phyloP scores from a whole-genome alignment of 257 asterid species.

The Ballota nigra region DNA sequence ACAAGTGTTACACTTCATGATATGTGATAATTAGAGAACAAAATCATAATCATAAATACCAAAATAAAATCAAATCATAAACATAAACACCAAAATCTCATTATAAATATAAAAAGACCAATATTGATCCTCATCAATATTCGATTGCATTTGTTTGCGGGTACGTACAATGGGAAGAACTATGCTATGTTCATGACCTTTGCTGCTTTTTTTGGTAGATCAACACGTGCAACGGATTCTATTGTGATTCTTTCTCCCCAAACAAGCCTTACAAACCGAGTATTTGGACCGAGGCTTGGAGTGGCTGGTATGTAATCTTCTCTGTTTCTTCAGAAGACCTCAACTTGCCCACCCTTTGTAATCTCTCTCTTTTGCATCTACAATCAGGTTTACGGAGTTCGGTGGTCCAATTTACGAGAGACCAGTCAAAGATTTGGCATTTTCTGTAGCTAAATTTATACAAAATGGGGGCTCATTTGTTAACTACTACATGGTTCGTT shows the following conservation, averaged over 20 bases:
- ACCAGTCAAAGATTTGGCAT: slow-evolving; percentile 94
- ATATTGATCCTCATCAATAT: too few species aligned
- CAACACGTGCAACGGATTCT: slow-evolving; percentile 94
- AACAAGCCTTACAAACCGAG: slow-evolving; percentile 90
- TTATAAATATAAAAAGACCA: too few species aligned
- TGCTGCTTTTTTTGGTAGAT: slow-evolving; percentile 45
- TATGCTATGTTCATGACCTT: background rate
- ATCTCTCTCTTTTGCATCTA: slow-evolving; percentile 12
- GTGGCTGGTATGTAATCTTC: slow-evolving; percentile 62
- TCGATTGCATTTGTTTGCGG: background rate
- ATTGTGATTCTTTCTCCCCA: slow-evolving; percentile 82
- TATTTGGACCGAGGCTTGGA: slow-evolving; percentile 99
- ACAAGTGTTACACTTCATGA: too few species aligned
- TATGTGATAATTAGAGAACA: too few species aligned
- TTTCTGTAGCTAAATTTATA: slow-evolving; percentile 82
- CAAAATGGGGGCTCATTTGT: slow-evolving; percentile 90
- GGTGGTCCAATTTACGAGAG: slow-evolving; percentile 85
- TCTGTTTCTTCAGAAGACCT: background rate
- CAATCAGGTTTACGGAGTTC: slow-evolving; percentile 76
- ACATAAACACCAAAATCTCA: too few species aligned
- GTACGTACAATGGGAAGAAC: background rate
- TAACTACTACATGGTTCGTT: slow-evolving; percentile 92
- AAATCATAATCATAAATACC: too few species aligned
- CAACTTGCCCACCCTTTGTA: slow-evolving; percentile 6
- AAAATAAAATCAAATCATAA: too few species aligned